Evolutionary conservation across 1,284 basidiomycete species (phyloP).

Genomic region (Xanthoconium separans): DNA sequence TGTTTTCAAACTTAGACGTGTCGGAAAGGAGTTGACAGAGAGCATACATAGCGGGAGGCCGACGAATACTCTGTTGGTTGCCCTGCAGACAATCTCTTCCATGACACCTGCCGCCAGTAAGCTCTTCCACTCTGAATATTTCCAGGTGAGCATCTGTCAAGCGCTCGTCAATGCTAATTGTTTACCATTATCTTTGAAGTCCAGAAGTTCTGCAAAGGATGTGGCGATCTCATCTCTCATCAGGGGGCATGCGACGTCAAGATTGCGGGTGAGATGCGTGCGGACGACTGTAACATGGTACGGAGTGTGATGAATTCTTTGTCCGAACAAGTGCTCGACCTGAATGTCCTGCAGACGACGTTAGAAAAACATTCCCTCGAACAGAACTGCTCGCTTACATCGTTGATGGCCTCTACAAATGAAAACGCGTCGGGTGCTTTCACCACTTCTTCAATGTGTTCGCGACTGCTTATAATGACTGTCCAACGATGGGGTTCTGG

Average conservation of each 20-base stretch:
- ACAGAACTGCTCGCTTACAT: constrained; percentile 27
- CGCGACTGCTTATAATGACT: constrained; percentile 36
- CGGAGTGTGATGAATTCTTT: constrained; percentile 20
- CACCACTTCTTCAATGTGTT: constrained; percentile 41
- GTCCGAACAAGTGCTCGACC: constrained; percentile 29
- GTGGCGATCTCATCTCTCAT: constrained; percentile 34
- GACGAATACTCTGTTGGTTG: constrained; percentile 39
- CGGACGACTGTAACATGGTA: constrained; percentile 30
- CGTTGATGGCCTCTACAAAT: constrained; percentile 31
- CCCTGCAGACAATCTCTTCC: constrained; percentile 31
- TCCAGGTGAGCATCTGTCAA: not conserved
- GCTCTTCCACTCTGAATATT: constrained; percentile 31
- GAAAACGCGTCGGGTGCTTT: constrained; percentile 40
- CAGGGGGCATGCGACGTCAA: constrained; percentile 25
- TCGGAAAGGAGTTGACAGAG: no score
- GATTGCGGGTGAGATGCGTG: constrained; percentile 32
- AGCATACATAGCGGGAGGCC: constrained; percentile 40
- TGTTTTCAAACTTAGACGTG: not conserved
- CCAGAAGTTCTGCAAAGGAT: constrained; percentile 29
- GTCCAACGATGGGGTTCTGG: constrained; percentile 39
- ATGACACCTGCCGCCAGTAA: constrained; percentile 17
- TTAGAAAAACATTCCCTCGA: not conserved
- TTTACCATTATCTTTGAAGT: constrained; percentile 17
- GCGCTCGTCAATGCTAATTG: not conserved
- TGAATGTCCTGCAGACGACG: constrained; percentile 16